Conservation (phyloP, 805 yeast genomes). For the Ogataea kodamae region DNA sequence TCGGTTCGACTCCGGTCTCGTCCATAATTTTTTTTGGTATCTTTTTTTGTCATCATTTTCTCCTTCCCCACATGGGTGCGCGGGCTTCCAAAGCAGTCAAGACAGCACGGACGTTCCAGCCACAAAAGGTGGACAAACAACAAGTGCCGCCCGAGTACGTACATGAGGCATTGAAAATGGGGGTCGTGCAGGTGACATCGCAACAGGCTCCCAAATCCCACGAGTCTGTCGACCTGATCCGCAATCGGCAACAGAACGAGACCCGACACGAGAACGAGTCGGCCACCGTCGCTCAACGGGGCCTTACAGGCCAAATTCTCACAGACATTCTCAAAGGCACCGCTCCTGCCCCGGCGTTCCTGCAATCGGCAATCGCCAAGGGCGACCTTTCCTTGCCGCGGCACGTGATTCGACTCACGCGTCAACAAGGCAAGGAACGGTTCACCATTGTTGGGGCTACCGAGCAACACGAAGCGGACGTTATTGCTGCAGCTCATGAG, state of each 20-base stretch:
- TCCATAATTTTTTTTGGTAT: constrained; percentile 38
- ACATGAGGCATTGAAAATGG: constrained; percentile 23
- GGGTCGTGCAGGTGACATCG: constrained; percentile 21
- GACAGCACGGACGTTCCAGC: constrained; percentile 3
- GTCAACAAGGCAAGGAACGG: constrained; percentile 14
- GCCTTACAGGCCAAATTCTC: not conserved
- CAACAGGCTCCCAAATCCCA: constrained; percentile 16
- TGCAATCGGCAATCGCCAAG: constrained; percentile 16
- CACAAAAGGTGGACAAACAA: constrained; percentile 1
- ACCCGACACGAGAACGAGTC: constrained; percentile 15
- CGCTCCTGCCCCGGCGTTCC: not conserved
- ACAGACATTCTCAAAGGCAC: not conserved
- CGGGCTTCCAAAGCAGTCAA: constrained; percentile 3
- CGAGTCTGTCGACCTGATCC: constrained; percentile 23
- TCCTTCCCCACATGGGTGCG: constrained; percentile 3
- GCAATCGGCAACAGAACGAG: constrained; percentile 24
- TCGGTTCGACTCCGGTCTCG: constrained; percentile 77
- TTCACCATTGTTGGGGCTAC: constrained; percentile 25
- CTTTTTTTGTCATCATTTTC: constrained; percentile 1
- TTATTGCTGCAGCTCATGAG: constrained; percentile 4
- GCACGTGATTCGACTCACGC: constrained; percentile 19
- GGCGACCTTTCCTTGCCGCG: constrained; percentile 24
- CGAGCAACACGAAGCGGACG: constrained; percentile 15
- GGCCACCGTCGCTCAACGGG: not conserved
- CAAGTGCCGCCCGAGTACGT: constrained; percentile 9